Percentiles rank a stretch among this genome's conserved stretches.
Evolutionary conservation across 73 alveolate species (phyloP).

Genomic region (Paramecium pentaurelia): DNA sequence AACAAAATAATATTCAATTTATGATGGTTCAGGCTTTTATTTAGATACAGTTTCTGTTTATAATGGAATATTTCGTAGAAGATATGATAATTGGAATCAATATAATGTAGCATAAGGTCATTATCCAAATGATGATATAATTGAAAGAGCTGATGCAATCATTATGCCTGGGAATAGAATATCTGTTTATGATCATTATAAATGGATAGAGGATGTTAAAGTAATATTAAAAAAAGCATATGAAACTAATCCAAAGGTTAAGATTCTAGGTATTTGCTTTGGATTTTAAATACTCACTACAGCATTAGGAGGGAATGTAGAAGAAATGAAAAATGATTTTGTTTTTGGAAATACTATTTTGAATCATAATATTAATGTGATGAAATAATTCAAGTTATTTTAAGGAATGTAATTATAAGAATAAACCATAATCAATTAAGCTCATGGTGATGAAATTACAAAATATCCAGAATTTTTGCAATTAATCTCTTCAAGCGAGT

Average conservation of each 20-base stretch:
- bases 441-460: constrained; percentile 14
- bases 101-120: not conserved
- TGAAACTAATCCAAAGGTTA: not conserved
- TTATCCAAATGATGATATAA: not conserved
- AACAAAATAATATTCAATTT: not conserved
- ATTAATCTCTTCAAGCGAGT: not conserved
- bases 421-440: not conserved
- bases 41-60: not conserved
- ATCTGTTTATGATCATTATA: not conserved
- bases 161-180: not conserved
- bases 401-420: not conserved
- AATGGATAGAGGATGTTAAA: not conserved
- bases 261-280: constrained; percentile 14
- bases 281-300: not conserved
- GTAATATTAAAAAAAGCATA: not conserved
- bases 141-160: not conserved
- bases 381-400: constrained; percentile 2
- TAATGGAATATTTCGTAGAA: not conserved
- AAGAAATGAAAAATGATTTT: not conserved
- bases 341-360: not conserved
- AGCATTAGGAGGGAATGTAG: constrained; percentile 25
- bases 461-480: not conserved
- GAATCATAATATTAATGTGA: not conserved
- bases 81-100: not conserved
- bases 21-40: not conserved